Conservation (phyloP, 129 eudicot genomes). For the Pseudognaphalium luteoalbum region DNA sequence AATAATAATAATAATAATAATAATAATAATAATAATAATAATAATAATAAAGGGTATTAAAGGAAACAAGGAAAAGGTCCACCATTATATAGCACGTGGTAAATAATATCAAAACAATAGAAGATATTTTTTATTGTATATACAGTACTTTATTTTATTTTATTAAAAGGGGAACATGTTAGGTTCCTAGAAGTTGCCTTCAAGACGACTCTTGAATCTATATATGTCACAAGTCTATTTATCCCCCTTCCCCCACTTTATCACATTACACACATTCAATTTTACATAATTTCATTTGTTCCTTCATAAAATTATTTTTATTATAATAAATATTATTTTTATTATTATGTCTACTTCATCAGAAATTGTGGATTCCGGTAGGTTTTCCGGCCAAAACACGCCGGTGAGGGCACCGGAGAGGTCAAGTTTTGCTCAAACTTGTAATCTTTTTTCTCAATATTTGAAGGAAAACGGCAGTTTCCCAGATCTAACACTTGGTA, state of each 20-base stretch:
- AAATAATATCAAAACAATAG: slow-evolving; percentile 16
- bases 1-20: no score
- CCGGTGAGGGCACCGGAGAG: slow-evolving; percentile 41
- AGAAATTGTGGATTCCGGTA: slow-evolving; percentile 67
- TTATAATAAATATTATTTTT: background rate
- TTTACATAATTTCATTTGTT: background rate
- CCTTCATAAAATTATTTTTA: background rate
- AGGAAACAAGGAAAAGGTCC: slow-evolving; percentile 9
- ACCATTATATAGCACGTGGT: slow-evolving; percentile 40
- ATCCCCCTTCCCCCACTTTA: slow-evolving; percentile 8
- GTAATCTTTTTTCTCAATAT: slow-evolving; percentile 73
- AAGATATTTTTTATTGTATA: slow-evolving; percentile 11
- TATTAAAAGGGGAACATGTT: slow-evolving; percentile 27
- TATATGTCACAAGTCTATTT: slow-evolving; percentile 28
- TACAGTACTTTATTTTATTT: no score
- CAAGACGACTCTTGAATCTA: slow-evolving; percentile 33
- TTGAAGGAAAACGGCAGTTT: slow-evolving; percentile 74
- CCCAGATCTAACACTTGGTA: slow-evolving; percentile 59
- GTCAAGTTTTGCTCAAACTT: slow-evolving; percentile 68
- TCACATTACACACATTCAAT: background rate
- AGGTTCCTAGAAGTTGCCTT: slow-evolving; percentile 32
- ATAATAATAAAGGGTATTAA: background rate
- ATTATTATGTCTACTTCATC: slow-evolving; percentile 62
- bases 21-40: no score
- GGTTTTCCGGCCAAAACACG: slow-evolving; percentile 47